Evolutionary conservation across 495 filamentous ascomycete genomes (phyloP), one percentile per base, ranked within the genome.

Genomic region (Neurospora tetraspora): DNA sequence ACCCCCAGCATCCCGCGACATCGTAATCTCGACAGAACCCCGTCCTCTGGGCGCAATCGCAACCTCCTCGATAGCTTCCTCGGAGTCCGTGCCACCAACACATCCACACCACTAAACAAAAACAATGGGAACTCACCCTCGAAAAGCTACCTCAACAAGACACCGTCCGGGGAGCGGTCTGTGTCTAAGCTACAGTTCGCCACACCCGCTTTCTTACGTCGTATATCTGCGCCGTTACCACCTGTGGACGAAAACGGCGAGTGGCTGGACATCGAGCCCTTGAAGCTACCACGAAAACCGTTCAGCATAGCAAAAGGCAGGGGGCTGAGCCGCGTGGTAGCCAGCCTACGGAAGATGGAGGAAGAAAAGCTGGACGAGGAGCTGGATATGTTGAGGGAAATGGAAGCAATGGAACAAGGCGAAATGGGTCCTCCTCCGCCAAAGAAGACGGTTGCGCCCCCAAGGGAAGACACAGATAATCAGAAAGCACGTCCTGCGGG

Each of bases 361-460:
- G 91, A 96, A 38, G 92, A 96, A 37, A 85, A 84, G 18, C 78
- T 90, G 40, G 89, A 92, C 31, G 93, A 96, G 14, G 94, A 97
- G 34, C 83, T 93, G 78, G 93, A 97, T 37, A 86, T 91, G n/a
- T 80, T 97, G 75, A 84, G 86, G 16, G 94, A 97, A 79, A 87
- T 97, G 77, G 94, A 97, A 80, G 38, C 75, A 70, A 83, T 82
- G 38, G 89, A 89, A 47, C 76, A 69, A 27, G 78, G 72, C 11
- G 76, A 76, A 2, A 23, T 76, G 47, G 70, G 73, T 72, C 39
- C 47, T 14, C 23, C 14, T 36, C n/a, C n/a, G 14, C 71, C 72
- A 27, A 72, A 37, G 37, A 38, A 68, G 14, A 36, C 34, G 27
- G 39, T 53, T 8, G 5, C 43, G 2, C 23, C 42, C 20, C 45